Evolutionary conservation across 2,329 filamentous ascomycete species (phyloP).

Genomic region (Ophiostoma tasmaniense): DNA sequence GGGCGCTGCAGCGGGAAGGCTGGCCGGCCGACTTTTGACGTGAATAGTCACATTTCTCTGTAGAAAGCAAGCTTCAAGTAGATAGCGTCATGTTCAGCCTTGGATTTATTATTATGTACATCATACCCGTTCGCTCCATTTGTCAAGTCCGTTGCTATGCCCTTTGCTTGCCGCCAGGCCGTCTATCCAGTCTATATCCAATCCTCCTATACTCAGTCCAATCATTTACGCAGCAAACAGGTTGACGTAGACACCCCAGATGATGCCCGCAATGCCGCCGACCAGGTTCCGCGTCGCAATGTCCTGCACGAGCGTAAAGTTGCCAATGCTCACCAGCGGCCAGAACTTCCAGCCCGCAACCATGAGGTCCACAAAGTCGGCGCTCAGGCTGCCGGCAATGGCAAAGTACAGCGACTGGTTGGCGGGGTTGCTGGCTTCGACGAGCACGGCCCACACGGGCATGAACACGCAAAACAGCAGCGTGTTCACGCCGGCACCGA

Average conservation of each 20-base stretch:
- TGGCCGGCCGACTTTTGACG: constrained; percentile 20
- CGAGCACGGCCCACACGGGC: constrained; percentile 28
- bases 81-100: not conserved
- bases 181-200: not conserved
- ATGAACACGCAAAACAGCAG: constrained; percentile 53
- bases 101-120: no score
- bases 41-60: not conserved
- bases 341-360: constrained; percentile 63
- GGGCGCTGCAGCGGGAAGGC: constrained; percentile 27
- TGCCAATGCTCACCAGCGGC: constrained; percentile 58
- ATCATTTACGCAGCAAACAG: not conserved
- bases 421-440: constrained; percentile 13
- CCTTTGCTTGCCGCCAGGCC: not conserved
- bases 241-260: constrained; percentile 60
- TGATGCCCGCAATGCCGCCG: constrained; percentile 57
- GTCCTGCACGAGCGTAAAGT: constrained; percentile 56
- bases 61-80: not conserved
- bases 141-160: not conserved
- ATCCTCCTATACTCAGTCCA: not conserved
- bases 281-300: constrained; percentile 58
- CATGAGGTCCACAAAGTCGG: constrained; percentile 57
- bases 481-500: constrained; percentile 58
- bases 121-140: not conserved
- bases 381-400: constrained; percentile 36
- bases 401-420: constrained; percentile 23